These are phyloP conservation scores for Termitomyces sp. DNA, from an alignment of 768 basidiomycete species.

Conservation along the genomic window DNA sequence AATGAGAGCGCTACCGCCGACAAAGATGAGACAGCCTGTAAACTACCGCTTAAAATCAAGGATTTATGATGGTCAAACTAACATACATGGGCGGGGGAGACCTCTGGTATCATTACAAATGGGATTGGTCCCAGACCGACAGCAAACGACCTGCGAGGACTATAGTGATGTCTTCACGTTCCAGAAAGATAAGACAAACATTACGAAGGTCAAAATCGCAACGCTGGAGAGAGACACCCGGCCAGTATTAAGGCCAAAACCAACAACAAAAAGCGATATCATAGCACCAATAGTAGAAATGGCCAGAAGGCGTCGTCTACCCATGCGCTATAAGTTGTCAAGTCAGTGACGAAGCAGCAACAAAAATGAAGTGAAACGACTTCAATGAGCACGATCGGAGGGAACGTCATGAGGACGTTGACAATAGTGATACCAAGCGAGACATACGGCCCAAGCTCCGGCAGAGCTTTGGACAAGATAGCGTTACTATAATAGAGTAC, in stretches of 20 bases:
- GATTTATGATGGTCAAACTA: neutral
- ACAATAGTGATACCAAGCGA: conserved; percentile 81
- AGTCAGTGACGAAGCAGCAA: neutral
- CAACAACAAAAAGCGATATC: conserved; percentile 59
- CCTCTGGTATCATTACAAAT: conserved; percentile 88
- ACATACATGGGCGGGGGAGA: conserved; percentile 74
- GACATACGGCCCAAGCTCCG: conserved; percentile 73
- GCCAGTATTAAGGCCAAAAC: conserved; percentile 62
- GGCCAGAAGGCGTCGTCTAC: conserved; percentile 63
- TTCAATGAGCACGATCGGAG: conserved; percentile 84
- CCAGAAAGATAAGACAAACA: conserved; percentile 31
- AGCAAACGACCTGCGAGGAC: conserved; percentile 65
- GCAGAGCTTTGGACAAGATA: conserved; percentile 76
- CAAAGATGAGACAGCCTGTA: conserved; percentile 72
- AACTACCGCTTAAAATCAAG: neutral
- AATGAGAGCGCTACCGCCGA: conserved; percentile 70
- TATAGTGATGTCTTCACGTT: neutral
- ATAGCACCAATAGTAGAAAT: conserved; percentile 64
- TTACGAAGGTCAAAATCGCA: conserved; percentile 75
- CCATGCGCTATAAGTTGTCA: conserved; percentile 60
- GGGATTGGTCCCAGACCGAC: conserved; percentile 89
- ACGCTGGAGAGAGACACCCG: conserved; percentile 59
- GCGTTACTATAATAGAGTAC: conserved; percentile 91
- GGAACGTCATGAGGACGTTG: conserved; percentile 81
- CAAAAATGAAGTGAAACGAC: conserved; percentile 31